Evolutionary conservation across 768 basidiomycete species (phyloP), one percentile per base, ranked within the genome.

Genomic region (Leccinum arenicola): DNA sequence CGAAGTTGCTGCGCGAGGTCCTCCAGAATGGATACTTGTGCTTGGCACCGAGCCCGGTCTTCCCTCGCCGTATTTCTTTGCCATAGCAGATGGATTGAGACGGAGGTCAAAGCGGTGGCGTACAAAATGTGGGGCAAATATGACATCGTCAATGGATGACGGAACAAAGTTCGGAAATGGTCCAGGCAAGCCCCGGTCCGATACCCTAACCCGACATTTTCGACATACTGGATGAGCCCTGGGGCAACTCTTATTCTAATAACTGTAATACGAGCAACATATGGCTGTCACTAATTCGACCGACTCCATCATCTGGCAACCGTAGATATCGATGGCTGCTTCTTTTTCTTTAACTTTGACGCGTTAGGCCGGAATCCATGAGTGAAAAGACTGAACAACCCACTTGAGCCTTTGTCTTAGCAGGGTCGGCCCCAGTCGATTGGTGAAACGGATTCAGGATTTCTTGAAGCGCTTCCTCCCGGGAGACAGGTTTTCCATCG

Each of bases 81-180:
- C 66, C 73, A 78, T 40, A 89, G 78, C 27, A 88, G 75, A 71
- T 91, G 87, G 57, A 88, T 84, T 29, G 87, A 83, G 60, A 89
- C 70, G 23, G 88, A 88, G 50, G 82, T 84, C 64, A 88, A 76
- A 9, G 85, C 86, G 50, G 85, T 74, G 33, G 86, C 82, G 70
- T 83, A 89, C 61, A 89, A 54, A 55, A 86, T 74, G 64, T 89
- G 87, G 29, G 84, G 86, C 58, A 87, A 67, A 73, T 88, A 89
- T 29, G 57, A 55, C 73, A 74, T 74, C 3, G 17, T 14, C 49
- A n/a, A 23, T 8, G 45, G 12, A 38, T 17, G 21, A 52, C 17
- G 10, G 33, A 17, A 21, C 21, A 60, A 36, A 29, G 40, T 15
- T 8, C 12, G 6, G 1, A 6, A 55, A 38, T 25, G 25, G 6